Evolutionary conservation across 345 rosid genomes (phyloP), one percentile per base, ranked within the genome.

Genomic region (Schrenkiella parvula): DNA sequence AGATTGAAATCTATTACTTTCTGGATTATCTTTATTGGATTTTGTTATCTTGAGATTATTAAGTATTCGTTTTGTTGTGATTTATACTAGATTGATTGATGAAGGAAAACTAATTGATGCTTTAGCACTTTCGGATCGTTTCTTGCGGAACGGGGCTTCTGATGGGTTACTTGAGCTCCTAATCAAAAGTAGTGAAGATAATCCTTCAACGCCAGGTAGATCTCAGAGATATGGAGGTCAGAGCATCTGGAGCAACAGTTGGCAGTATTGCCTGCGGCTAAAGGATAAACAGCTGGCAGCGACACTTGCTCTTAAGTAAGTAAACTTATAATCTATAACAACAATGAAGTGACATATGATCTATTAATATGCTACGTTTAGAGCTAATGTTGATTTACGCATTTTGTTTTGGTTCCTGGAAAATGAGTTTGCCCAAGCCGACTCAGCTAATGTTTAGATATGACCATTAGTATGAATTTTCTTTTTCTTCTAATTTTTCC

Each of bases 181-280:
- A 51, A 86, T 93, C 67, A 90, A 84, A 80, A 78, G 79, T 55
- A 85, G 88, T 17, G 97, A 91, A 72, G 96, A 85, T 78, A 83
- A 61, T 80, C 82, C 80, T 71, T 68, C 85, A 58, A 28, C 73
- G 10, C 66, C 78, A 71, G 93, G 86, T 55, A 84, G 70, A 62
- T 32, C 82, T 74, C 88, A 83, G 66, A 85, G 78, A 68, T 80
- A 68, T 84, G 91, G 83, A 75, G 86, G 87, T 37, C 87, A 86
- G 61, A 69, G 72, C 43, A 80, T 84, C 78, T 83, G 89, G 86
- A 89, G 91, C 81, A 84, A 80, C 74, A 91, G 88, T 79, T 93
- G 98, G 98, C 92, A 93, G 78, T 93, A 91, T 80, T 93, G 98
- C 84, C 75, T 93, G 84, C 89, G 98, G 39, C 82, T 91, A 84